phyloP scores from a whole-genome alignment of 2,329 filamentous ascomycete species.

The Thielaviopsis punctulata region DNA sequence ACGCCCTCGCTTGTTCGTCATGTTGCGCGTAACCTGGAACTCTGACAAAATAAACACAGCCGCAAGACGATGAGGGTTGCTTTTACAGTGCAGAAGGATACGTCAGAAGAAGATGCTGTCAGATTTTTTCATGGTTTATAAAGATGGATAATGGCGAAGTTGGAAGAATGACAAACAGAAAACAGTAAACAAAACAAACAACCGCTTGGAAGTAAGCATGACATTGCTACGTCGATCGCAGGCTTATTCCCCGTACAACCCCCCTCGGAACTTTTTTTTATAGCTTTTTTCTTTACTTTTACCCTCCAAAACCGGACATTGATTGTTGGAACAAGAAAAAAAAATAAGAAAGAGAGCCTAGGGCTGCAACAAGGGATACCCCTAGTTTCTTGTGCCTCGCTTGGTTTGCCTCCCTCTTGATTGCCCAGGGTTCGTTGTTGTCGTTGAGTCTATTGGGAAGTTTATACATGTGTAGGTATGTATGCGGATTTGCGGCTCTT shows the following conservation, averaged over 20 bases:
- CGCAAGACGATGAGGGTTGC: too few relatives aligned
- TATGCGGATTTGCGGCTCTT: not conserved
- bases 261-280: too few relatives aligned
- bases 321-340: not conserved
- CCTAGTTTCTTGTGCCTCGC: not conserved
- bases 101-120: too few relatives aligned
- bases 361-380: not conserved
- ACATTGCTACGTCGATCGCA: not conserved
- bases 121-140: not conserved
- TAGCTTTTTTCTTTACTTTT: not conserved
- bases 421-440: not conserved
- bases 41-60: not conserved
- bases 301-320: not conserved
- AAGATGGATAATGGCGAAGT: not conserved
- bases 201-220: not conserved
- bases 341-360: not conserved
- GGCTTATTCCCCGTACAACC: too few relatives aligned
- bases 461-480: not conserved
- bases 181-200: too few relatives aligned
- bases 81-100: too few relatives aligned
- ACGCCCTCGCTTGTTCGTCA: not conserved
- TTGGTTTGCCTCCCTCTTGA: not conserved
- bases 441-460: not conserved
- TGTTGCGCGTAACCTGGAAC: not conserved
- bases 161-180: not conserved